Base-by-base conservation (phyloP, 305 asterid genomes). In the Fraxinus ornus region DNA sequence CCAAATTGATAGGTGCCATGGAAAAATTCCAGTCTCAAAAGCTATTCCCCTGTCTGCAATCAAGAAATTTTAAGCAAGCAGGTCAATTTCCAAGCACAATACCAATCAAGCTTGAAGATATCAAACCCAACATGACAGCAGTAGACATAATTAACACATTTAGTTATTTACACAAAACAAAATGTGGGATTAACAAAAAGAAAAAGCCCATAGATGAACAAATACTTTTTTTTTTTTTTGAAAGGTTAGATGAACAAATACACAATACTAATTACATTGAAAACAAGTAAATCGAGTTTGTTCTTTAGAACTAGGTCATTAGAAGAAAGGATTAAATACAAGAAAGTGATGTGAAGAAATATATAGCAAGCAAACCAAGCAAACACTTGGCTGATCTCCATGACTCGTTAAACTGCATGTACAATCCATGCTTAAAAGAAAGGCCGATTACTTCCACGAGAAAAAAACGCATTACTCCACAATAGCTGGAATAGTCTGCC, bases 381-480 rank as follows among this genome's bases (percentile, higher is more conserved):
- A 35, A 47, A 75, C 64, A 10, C 35, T 15, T 35, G 55, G 55
- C 22, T 12, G 64, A 9, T 75, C 21, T 24, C 2, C 79, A 39
- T 15, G 71, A 22, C 71, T 60, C 13, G 19, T 1, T 28, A 10
- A 68, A 68, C 37, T 9, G 39, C 39, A 66, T 66, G 19, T 66
- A 66, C 33, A 66, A 19, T 47, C 15, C 13, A 6, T 13, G 47
- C 13, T 17, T 22, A 4, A 26, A 66, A 66, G 41, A 76, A 32
- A 47, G 66, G 68, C 7, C 79, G 68, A 24, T 76, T 76, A 28
- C 62, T 33, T 15, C 39, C 79, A 80, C 35, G 75, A 32, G 79
- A 1, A 47, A 6, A 44, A 75, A 39, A 0, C 32, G 33, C 77
- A 78, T 37, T 52, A 47, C 71, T 28, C 83, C 74, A 28, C 2